Evolutionary conservation across 345 rosid species (phyloP).

Genomic region (Dipteronia dyeriana): DNA sequence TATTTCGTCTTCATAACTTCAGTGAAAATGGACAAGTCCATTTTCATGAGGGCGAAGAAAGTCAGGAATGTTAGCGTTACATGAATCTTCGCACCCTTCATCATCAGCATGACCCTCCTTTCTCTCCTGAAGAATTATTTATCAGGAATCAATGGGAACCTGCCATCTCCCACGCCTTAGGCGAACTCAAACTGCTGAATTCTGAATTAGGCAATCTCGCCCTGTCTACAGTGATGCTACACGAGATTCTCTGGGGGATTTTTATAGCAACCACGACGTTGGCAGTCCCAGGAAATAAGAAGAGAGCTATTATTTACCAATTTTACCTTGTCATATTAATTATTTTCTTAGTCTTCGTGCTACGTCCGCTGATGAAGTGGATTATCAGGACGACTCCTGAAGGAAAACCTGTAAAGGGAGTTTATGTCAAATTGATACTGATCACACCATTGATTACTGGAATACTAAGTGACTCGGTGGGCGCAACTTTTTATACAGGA

Average conservation of each 20-base stretch:
- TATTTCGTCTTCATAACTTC: constrained; percentile 27
- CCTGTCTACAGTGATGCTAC: constrained; percentile 8
- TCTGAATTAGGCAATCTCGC: constrained; percentile 37
- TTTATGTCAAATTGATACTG: constrained; percentile 2
- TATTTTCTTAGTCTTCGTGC: not conserved
- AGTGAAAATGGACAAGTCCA: constrained; percentile 29
- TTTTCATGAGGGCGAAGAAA: constrained; percentile 3
- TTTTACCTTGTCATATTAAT: constrained; percentile 17
- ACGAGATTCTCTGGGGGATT: too few relatives aligned
- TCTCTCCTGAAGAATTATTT: not conserved
- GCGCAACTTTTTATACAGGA: constrained; percentile 5
- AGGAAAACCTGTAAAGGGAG: constrained; percentile 25
- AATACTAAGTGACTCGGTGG: not conserved
- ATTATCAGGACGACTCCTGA: constrained; percentile 20
- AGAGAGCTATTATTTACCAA: not conserved
- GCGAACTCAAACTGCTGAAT: constrained; percentile 36
- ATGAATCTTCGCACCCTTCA: not conserved
- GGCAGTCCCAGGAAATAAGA: too few relatives aligned
- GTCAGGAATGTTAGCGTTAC: constrained; percentile 17
- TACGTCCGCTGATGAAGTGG: constrained; percentile 11
- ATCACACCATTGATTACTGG: constrained; percentile 11
- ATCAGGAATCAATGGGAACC: not conserved
- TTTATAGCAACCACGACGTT: too few relatives aligned
- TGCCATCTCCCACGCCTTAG: constrained; percentile 12
- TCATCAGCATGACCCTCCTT: not conserved